Evolutionary conservation across 352 stramenopile genomes (phyloP), one percentile per base, ranked within the genome.

Genomic region (Phytophthora podocarpi): DNA sequence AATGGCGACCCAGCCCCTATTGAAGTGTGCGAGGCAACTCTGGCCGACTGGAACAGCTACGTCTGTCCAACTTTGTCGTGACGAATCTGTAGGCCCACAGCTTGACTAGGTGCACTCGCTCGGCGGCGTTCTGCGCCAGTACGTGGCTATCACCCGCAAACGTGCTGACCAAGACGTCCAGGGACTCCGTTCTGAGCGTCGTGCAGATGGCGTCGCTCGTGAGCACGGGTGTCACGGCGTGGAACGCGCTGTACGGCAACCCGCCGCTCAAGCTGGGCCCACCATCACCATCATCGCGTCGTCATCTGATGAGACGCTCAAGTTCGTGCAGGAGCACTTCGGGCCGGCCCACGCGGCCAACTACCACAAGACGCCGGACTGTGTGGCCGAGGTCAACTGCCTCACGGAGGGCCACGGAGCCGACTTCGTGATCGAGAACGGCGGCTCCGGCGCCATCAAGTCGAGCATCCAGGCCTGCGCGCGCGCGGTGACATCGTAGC

Each of bases 351-450:
- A 66, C 13, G 42, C 59, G 5, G 61, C 66, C 62, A 70, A 70
- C 57, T 67, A 72, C 57, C 11, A 21, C 2, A 61, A n/a, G 24
- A 64, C 35, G 2, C 58, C 64, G 1, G 50, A 72, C 45, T 72
- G 64, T 58, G 59, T 46, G 1, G 32, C 32, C 11, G 59, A 65
- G 21, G 50, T 50, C 18, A 57, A 57, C 15, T 15, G n/a, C 11
- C 40, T 72, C 37, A 72, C 64, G 10, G 26, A 57, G n/a, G 37
- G 40, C 15, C 50, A 46, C 10, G 58, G 58, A 6, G 64, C 37
- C 1, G 57, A 72, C 43, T 65, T 60, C 37, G 47, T 72, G 9
- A 36, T 72, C 18, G 64, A 69, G 32, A 69, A 64, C 36, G 64
- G 58, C 13, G 64, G 64, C 24, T 50, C 64, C 4, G 60, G 64